Percentiles rank a stretch among this genome's conserved stretches.
Conservation (phyloP, 1,284 basidiomycete genomes). For the Stereum hirsutum region DNA sequence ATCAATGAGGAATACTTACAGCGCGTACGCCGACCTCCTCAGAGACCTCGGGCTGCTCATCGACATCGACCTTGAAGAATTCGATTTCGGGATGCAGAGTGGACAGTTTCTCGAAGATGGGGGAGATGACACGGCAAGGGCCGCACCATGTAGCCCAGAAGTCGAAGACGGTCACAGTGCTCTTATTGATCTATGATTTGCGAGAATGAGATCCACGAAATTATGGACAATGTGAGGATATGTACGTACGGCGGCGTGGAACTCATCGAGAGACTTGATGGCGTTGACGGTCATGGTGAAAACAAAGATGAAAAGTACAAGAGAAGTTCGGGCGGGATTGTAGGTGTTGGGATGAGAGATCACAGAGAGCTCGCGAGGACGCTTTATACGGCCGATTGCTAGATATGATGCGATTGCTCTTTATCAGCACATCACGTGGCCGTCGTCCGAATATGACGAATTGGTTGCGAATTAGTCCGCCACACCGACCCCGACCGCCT, state of each 20-base stretch:
- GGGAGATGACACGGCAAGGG: conserved; percentile 68
- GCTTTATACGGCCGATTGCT: no score
- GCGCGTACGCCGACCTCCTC: conserved; percentile 63
- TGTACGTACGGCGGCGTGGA: conserved; percentile 10
- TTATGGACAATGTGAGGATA: background rate
- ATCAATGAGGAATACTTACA: conserved; percentile 24
- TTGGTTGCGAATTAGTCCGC: no score
- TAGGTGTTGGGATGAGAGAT: no score
- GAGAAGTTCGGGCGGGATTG: no score
- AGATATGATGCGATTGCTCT: no score
- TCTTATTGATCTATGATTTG: conserved; percentile 43
- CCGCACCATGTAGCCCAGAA: conserved; percentile 69
- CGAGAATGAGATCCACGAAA: background rate
- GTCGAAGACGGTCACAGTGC: conserved; percentile 59
- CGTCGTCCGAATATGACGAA: no score
- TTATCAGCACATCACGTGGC: no score
- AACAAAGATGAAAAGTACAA: no score
- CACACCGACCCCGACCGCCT: no score
- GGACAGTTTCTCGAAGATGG: conserved; percentile 66
- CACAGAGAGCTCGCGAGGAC: no score
- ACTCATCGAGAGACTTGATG: conserved; percentile 8
- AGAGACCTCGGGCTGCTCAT: conserved; percentile 39
- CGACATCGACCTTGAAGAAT: conserved; percentile 79
- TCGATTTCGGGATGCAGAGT: conserved; percentile 38
- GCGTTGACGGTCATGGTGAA: conserved; percentile 10